phyloP scores from a whole-genome alignment of 2,329 filamentous ascomycete genomes.

The Clarireedia monteithiana region DNA sequence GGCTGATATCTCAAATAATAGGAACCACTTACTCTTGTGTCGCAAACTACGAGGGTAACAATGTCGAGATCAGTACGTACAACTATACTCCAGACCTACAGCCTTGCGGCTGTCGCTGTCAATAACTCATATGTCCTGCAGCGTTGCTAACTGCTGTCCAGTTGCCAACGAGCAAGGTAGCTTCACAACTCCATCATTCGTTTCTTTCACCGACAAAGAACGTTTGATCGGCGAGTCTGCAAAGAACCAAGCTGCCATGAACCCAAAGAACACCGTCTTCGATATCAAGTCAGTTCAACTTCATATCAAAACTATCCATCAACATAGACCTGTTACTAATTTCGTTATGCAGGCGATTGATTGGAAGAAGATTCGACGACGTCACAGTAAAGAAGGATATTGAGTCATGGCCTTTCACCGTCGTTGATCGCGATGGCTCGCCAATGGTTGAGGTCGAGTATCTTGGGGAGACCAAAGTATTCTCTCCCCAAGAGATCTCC shows the following conservation, averaged over 20 bases:
- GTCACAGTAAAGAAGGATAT: conserved; percentile 95
- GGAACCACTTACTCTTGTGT: conserved; percentile 99
- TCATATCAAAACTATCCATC: background rate
- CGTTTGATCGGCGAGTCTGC: conserved; percentile 98
- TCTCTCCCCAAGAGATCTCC: conserved; percentile 98
- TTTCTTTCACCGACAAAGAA: conserved; percentile 98
- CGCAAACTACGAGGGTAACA: conserved; percentile 97
- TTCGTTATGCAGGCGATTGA: conserved; percentile 67
- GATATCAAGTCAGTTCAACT: conserved; percentile 79
- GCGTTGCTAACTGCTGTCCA: conserved; percentile 3
- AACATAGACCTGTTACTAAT: conserved; percentile 9
- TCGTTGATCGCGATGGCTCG: conserved; percentile 80
- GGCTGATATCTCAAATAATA: conserved; percentile 33
- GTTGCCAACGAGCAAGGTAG: conserved; percentile 98
- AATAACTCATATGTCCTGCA: background rate
- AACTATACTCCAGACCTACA: background rate
- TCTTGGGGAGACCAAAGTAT: conserved; percentile 87
- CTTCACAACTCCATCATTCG: conserved; percentile 98
- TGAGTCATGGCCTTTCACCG: conserved; percentile 99
- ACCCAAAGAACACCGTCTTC: conserved; percentile 96
- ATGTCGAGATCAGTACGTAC: conserved; percentile 74
- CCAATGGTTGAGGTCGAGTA: conserved; percentile 94
- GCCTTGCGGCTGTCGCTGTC: background rate
- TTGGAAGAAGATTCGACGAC: conserved; percentile 92
- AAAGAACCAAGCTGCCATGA: conserved; percentile 99